Conservation (phyloP, 768 basidiomycete genomes). For the Phlebiopsis flavidoalba region DNA sequence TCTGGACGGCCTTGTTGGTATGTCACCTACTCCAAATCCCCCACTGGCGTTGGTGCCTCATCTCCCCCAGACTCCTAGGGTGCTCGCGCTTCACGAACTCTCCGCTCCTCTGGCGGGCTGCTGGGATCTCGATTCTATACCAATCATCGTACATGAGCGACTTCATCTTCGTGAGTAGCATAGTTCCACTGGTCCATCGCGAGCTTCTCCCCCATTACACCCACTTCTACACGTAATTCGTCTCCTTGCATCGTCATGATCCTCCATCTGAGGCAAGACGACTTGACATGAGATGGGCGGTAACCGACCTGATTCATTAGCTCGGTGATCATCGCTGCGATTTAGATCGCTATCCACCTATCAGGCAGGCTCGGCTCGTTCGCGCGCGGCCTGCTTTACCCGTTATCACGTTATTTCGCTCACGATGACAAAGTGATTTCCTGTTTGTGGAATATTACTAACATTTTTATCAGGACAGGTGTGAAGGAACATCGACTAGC, state of each 20-base stretch:
- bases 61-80: constrained; percentile 53
- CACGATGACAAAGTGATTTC: neutral
- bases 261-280: neutral
- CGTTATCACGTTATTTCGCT: neutral
- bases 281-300: neutral
- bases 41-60: neutral
- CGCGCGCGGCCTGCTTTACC: neutral
- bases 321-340: neutral
- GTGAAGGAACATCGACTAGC: constrained; percentile 59
- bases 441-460: neutral
- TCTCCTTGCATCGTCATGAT: neutral
- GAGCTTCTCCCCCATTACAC: neutral
- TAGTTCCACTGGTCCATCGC: neutral
- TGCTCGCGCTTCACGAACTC: constrained; percentile 67
- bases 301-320: neutral
- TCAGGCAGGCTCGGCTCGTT: neutral
- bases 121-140: constrained; percentile 78
- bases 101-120: constrained; percentile 71
- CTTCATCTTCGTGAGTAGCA: constrained; percentile 64
- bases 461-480: constrained; percentile 38
- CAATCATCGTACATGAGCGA: constrained; percentile 82
- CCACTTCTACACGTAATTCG: constrained; percentile 4
- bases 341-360: neutral
- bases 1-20: constrained; percentile 66
- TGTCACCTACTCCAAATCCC: constrained; percentile 2